These are phyloP conservation scores for Cyphellophora attinorum DNA, from an alignment of 2,329 filamentous ascomycete genomes.

Conservation along the genomic window DNA sequence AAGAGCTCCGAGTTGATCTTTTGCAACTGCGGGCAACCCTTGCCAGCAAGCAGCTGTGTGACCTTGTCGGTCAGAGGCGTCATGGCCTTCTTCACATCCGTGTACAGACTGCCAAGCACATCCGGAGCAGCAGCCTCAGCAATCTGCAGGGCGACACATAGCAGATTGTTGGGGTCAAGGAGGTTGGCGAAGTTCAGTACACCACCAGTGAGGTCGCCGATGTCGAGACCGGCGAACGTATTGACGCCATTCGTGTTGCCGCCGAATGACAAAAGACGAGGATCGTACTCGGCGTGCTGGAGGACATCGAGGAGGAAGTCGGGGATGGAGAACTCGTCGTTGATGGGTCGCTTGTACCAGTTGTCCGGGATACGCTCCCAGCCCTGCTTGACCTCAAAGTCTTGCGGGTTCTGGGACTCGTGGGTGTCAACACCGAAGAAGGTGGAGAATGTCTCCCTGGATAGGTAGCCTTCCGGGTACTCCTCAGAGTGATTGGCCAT, in stretches of 20 bases:
- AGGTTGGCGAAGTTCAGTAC: constrained; percentile 34
- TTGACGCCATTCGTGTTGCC: constrained; percentile 44
- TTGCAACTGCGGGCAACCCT: constrained; percentile 16
- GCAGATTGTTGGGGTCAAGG: constrained; percentile 38
- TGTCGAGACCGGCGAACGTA: constrained; percentile 40
- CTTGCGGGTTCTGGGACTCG: constrained; percentile 19
- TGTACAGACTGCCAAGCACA: constrained; percentile 29
- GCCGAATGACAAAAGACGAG: constrained; percentile 36
- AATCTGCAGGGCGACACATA: constrained; percentile 34
- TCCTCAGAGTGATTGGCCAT: constrained; percentile 36
- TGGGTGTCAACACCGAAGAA: constrained; percentile 40
- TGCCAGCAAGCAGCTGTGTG: constrained; percentile 7
- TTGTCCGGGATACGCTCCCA: constrained; percentile 44
- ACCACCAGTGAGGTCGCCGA: constrained; percentile 28
- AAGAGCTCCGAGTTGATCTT: constrained; percentile 16
- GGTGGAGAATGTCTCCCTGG: constrained; percentile 31
- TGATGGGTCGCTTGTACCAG: constrained; percentile 35
- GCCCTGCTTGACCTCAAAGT: constrained; percentile 35
- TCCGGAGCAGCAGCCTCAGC: constrained; percentile 34
- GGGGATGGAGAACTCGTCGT: constrained; percentile 31
- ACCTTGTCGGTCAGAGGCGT: constrained; percentile 26
- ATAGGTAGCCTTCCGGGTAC: constrained; percentile 27
- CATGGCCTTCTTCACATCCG: constrained; percentile 22
- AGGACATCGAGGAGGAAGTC: constrained; percentile 34
- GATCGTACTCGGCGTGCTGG: constrained; percentile 28